phyloP scores from a whole-genome alignment of 2,329 filamentous ascomycete genomes.

The Knufia fluminis region DNA sequence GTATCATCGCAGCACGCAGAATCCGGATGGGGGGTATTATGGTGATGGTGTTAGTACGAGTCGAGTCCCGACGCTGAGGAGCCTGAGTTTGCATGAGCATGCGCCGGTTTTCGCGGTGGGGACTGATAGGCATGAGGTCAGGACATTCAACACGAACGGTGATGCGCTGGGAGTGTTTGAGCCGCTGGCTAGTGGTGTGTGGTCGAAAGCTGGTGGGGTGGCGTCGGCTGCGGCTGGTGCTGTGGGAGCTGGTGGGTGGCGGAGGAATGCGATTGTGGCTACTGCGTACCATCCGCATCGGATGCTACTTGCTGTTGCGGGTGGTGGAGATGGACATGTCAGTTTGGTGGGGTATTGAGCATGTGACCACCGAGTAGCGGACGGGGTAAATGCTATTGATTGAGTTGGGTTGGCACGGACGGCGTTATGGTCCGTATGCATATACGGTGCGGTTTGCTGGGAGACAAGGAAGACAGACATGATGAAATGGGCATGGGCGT shows the following conservation, averaged over 20 bases:
- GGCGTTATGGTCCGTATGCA: too few relatives aligned
- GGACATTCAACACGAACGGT: constrained; percentile 84
- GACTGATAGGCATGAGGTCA: constrained; percentile 77
- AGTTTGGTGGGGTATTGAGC: constrained; percentile 39
- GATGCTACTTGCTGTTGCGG: constrained; percentile 80
- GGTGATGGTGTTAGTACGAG: not conserved
- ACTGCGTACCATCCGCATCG: constrained; percentile 94
- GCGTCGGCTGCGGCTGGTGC: constrained; percentile 10
- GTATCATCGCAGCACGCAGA: constrained; percentile 1
- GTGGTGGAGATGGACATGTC: constrained; percentile 78
- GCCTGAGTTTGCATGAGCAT: constrained; percentile 88
- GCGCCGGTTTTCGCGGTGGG: constrained; percentile 90
- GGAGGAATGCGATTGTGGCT: constrained; percentile 70
- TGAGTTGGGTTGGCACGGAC: too few relatives aligned
- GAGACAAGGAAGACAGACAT: too few relatives aligned
- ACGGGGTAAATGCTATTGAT: too few relatives aligned
- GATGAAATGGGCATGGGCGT: too few relatives aligned
- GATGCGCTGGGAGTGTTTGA: constrained; percentile 72
- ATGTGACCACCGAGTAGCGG: too few relatives aligned
- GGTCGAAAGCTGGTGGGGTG: constrained; percentile 15
- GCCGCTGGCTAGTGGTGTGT: constrained; percentile 18
- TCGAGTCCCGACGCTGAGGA: constrained; percentile 47
- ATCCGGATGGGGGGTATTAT: constrained; percentile 3
- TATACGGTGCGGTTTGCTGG: too few relatives aligned
- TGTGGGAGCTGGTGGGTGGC: constrained; percentile 37